Base-by-base conservation (phyloP, 257 asterid genomes). In the Ilex asprella region DNA sequence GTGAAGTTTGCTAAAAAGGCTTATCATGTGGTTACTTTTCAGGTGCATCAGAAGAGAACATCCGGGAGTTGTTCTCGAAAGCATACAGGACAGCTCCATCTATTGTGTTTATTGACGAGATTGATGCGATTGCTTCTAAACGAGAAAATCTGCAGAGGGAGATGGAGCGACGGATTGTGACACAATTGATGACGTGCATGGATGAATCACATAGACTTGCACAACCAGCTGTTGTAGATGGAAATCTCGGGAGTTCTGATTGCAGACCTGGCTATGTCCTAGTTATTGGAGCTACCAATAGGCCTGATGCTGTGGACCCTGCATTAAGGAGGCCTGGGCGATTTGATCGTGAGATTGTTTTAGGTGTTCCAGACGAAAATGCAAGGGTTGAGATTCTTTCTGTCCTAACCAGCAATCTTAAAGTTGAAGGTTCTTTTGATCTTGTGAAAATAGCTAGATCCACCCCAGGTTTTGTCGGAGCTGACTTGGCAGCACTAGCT, bases 311-410 rank as follows among this genome's bases (percentile, higher is more conserved):
- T 55, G 65, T 92, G 70, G 98, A 92, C 63, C 79, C 91, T 62
- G 96, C 95, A 39, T 80, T 88, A 78, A 89, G 98, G 76, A 82
- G 98, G 81, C 87, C 95, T 61, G 97, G 97, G 35, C 84, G 97
- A 62, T 92, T 92, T 75, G 99, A 92, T 56, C 93, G 84, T 58
- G 96, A 92, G 74, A 78, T 89, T 70, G 70, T 55, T 30, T 70
- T 92, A 67, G 91, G 91, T 59, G 81, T 86, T 58, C 99, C 97
- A 1, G 86, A 89, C 75, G 99, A 92, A 77, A 66, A 46, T 62
- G 89, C 89, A 11, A 75, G 99, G 79, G 64, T 69, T 63, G 84
- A 89, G 58, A 92, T 89, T 77, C 74, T 92, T 13, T 67, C 89
- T 0, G 86, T 81, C 56, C 84, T 89, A 21, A 79, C 87, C 10